Evolutionary conservation across 1,284 basidiomycete genomes (phyloP), one percentile per base, ranked within the genome.

Genomic region (Takashimella tepidaria): DNA sequence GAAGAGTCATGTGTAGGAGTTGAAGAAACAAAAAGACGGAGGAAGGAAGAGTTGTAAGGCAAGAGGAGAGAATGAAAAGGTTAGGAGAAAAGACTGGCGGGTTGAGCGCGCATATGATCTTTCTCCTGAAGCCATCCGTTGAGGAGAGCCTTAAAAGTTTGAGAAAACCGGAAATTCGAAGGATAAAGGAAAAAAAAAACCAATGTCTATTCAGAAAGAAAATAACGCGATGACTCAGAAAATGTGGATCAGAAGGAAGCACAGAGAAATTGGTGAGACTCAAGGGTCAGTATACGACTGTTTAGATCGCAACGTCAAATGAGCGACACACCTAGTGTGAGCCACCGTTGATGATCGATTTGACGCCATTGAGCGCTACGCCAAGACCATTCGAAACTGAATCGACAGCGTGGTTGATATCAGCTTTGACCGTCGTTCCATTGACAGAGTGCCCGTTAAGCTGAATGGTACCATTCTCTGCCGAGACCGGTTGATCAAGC

Each of bases 401-500:
- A 16, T 37, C 31, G n/a, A n/a, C n/a, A n/a, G n/a, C n/a, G n/a
- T n/a, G n/a, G n/a, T n/a, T n/a, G n/a, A n/a, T n/a, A n/a, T n/a
- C n/a, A n/a, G n/a, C n/a, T n/a, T n/a, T n/a, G n/a, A n/a, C n/a
- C n/a, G n/a, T n/a, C n/a, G n/a, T n/a, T n/a, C n/a, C n/a, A n/a
- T n/a, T n/a, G n/a, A n/a, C n/a, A n/a, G n/a, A n/a, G n/a, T n/a
- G n/a, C n/a, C n/a, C n/a, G n/a, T n/a, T n/a, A n/a, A n/a, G n/a
- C n/a, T n/a, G n/a, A 16, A 37, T 37, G 31, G 16, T 16, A 16
- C 31, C 31, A 37, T 37, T 37, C 10, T 8, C 31, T 8, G 8
- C 10, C 8, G 8, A 8, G 10, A 37, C 16, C 16, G 31, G 31
- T 31, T 64, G 60, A 47, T 75, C 72, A 25, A 75, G 72, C 23